Evolutionary conservation across 2,329 filamentous ascomycete genomes (phyloP).

Genomic region (Ploettnerulaceae sp.): DNA sequence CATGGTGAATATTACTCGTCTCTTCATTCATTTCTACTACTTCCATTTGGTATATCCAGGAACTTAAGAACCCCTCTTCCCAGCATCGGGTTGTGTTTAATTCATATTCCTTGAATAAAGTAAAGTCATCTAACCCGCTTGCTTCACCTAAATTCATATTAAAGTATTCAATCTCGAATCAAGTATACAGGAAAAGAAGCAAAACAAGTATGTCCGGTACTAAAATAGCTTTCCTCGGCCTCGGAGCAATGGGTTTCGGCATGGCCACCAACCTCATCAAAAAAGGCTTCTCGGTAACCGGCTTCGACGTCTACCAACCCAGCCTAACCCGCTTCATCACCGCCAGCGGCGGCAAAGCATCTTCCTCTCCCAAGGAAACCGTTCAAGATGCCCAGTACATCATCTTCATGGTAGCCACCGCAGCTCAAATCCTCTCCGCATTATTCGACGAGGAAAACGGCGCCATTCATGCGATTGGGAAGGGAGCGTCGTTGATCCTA

Average conservation of each 20-base stretch:
- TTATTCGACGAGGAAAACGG: conserved; percentile 55
- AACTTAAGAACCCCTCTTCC: not conserved
- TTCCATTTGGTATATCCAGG: not conserved
- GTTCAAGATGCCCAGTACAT: conserved; percentile 56
- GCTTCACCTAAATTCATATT: not conserved
- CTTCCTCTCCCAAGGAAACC: conserved; percentile 55
- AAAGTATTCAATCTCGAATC: too few relatives aligned
- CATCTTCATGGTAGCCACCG: conserved; percentile 72
- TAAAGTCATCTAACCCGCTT: too few relatives aligned
- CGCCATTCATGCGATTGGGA: conserved; percentile 45
- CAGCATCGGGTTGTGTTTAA: conserved; percentile 1
- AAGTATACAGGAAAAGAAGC: too few relatives aligned
- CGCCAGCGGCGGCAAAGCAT: conserved; percentile 56
- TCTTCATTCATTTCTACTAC: not conserved
- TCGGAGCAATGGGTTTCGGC: conserved; percentile 77
- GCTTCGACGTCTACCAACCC: conserved; percentile 66
- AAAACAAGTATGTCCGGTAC: conserved; percentile 8
- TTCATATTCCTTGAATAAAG: not conserved
- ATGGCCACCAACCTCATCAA: conserved; percentile 73
- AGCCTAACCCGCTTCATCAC: conserved; percentile 60
- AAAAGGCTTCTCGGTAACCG: conserved; percentile 60
- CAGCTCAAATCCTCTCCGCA: conserved; percentile 61
- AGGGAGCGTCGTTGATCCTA: conserved; percentile 55
- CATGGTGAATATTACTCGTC: not conserved
- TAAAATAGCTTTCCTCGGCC: conserved; percentile 43